Evolutionary conservation across 2,329 filamentous ascomycete genomes (phyloP).

Genomic region (Verruconis gallopava): DNA sequence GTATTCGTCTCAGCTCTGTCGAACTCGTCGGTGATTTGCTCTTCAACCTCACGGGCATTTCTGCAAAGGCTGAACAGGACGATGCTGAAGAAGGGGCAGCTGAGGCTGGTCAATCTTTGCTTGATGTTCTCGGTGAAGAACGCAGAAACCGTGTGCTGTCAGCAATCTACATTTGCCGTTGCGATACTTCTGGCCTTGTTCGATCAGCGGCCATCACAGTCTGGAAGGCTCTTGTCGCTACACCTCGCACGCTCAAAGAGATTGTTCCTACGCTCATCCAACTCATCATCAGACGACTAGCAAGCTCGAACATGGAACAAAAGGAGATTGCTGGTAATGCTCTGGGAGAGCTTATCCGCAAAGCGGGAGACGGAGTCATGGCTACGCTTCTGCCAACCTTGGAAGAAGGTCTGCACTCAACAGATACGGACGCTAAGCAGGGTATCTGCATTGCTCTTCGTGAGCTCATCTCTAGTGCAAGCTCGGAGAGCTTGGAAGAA

Average conservation of each 20-base stretch:
- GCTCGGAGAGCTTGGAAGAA: conserved; percentile 77
- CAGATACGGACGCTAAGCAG: conserved; percentile 85
- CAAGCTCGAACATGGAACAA: conserved; percentile 95
- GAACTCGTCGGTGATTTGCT: conserved; percentile 92
- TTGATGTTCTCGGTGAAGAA: conserved; percentile 88
- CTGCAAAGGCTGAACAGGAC: conserved; percentile 59
- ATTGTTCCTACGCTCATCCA: conserved; percentile 89
- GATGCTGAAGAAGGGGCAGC: conserved; percentile 69
- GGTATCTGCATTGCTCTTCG: conserved; percentile 94
- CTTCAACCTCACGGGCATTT: conserved; percentile 95
- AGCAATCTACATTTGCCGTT: conserved; percentile 93
- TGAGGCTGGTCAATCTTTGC: conserved; percentile 83
- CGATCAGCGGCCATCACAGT: conserved; percentile 81
- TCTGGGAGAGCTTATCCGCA: conserved; percentile 89
- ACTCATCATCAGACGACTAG: conserved; percentile 83
- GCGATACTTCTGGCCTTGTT: conserved; percentile 86
- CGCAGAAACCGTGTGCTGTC: conserved; percentile 95
- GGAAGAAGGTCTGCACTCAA: conserved; percentile 82
- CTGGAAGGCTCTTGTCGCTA: conserved; percentile 94
- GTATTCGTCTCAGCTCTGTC: conserved; percentile 95
- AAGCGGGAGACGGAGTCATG: conserved; percentile 87
- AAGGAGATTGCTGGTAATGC: conserved; percentile 98
- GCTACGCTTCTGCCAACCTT: conserved; percentile 79
- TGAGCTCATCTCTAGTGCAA: conserved; percentile 82
- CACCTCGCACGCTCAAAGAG: conserved; percentile 84